A percentile compares a stretch with the other conserved stretches of the same genome.
Evolutionary conservation across 2,329 filamentous ascomycete species (phyloP).

Genomic region (Aschersonia sp.): DNA sequence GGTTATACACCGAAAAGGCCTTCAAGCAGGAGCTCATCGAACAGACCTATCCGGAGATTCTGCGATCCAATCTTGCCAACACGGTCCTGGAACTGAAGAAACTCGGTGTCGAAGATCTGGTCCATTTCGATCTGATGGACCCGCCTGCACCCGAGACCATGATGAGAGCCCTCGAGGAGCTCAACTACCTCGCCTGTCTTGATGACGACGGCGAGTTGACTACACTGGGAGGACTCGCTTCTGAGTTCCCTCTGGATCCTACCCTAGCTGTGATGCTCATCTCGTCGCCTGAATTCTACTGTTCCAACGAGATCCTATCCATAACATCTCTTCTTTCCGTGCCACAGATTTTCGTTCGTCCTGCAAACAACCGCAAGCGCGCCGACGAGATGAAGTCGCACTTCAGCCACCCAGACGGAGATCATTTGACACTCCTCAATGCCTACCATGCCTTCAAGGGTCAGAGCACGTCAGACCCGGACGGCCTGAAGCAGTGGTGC

Average conservation of each 20-base stretch:
- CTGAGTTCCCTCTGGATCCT: conserved; percentile 90
- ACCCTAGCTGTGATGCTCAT: conserved; percentile 95
- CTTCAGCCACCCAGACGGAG: conserved; percentile 84
- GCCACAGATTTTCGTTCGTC: conserved; percentile 84
- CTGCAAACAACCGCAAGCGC: conserved; percentile 69
- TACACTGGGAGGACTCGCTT: conserved; percentile 68
- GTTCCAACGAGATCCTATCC: conserved; percentile 94
- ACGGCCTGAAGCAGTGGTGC: conserved; percentile 79
- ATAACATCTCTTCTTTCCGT: conserved; percentile 89
- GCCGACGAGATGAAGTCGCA: conserved; percentile 96
- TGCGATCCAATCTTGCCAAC: conserved; percentile 85
- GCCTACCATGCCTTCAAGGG: conserved; percentile 96
- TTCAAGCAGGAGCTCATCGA: conserved; percentile 98
- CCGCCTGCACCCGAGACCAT: conserved; percentile 94
- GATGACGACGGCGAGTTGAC: conserved; percentile 95
- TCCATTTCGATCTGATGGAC: conserved; percentile 98
- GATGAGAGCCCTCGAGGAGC: conserved; percentile 92
- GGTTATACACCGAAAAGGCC: conserved; percentile 84
- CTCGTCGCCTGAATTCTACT: conserved; percentile 93
- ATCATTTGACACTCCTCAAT: conserved; percentile 92
- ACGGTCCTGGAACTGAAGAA: conserved; percentile 97
- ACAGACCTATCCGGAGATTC: conserved; percentile 90
- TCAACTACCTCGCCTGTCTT: conserved; percentile 92
- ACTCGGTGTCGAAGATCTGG: conserved; percentile 84
- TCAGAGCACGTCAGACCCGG: conserved; percentile 39